These are phyloP conservation scores for Aciculosporium take DNA, from an alignment of 2,329 filamentous ascomycete genomes.

Conservation along the genomic window DNA sequence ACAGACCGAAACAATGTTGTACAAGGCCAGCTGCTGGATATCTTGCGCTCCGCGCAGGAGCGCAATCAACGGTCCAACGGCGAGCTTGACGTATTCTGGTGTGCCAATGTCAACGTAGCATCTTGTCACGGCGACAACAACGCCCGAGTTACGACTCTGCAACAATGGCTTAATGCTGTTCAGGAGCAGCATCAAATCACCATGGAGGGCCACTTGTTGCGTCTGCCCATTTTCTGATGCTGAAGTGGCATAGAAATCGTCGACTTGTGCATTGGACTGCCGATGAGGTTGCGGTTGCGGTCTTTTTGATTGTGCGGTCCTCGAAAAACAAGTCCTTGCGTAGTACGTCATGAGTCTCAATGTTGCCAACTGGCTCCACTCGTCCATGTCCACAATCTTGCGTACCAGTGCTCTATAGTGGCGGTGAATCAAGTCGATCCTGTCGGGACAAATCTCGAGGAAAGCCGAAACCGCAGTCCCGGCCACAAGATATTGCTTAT, in stretches of 20 bases:
- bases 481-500: slow-evolving; percentile 93
- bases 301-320: slow-evolving; percentile 41
- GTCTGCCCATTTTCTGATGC: slow-evolving; percentile 27
- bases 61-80: slow-evolving; percentile 74
- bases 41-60: slow-evolving; percentile 74
- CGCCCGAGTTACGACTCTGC: slow-evolving; percentile 83
- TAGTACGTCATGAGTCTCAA: slow-evolving; percentile 73
- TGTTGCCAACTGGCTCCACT: slow-evolving; percentile 87
- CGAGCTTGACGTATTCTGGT: slow-evolving; percentile 54
- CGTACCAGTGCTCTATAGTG: slow-evolving; percentile 75
- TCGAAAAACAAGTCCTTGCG: slow-evolving; percentile 75
- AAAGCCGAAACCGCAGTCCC: slow-evolving; percentile 86
- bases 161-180: slow-evolving; percentile 71
- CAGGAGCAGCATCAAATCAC: slow-evolving; percentile 70
- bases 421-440: slow-evolving; percentile 77
- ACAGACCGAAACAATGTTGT: slow-evolving; percentile 91
- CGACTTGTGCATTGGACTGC: slow-evolving; percentile 28
- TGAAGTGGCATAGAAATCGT: slow-evolving; percentile 73
- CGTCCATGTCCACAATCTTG: slow-evolving; percentile 96
- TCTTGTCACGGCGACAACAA: slow-evolving; percentile 74
- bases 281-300: slow-evolving; percentile 21
- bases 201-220: slow-evolving; percentile 48
- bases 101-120: slow-evolving; percentile 79
- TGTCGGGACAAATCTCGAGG: slow-evolving; percentile 74
- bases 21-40: slow-evolving; percentile 77